A percentile compares a stretch with the other conserved stretches of the same genome.
phyloP scores from a whole-genome alignment of 305 asterid genomes.

The Plantago coronopus region DNA sequence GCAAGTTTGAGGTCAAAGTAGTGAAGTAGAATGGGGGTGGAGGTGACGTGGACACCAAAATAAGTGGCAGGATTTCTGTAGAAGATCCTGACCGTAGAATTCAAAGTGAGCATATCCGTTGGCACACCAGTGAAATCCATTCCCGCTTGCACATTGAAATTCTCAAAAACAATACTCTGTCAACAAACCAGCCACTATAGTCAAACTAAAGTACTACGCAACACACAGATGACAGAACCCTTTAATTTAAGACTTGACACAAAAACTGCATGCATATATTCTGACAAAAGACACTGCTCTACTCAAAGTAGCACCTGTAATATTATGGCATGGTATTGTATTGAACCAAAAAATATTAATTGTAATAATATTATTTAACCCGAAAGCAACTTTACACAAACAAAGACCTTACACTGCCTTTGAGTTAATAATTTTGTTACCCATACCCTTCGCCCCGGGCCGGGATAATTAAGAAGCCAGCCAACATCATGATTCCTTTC shows the following conservation, averaged over 20 bases:
- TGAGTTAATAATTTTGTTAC: no score
- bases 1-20: constrained; percentile 64
- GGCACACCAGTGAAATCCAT: constrained; percentile 77
- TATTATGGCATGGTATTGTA: no score
- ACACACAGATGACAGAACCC: neutral
- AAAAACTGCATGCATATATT: no score
- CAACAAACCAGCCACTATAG: constrained; percentile 18
- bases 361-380: no score
- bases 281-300: no score
- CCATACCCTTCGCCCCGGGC: no score
- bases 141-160: constrained; percentile 83
- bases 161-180: constrained; percentile 66
- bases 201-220: constrained; percentile 4
- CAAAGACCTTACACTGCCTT: no score
- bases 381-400: no score
- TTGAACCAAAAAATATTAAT: no score
- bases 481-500: no score
- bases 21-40: constrained; percentile 63
- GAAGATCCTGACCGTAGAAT: constrained; percentile 75
- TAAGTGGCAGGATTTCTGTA: constrained; percentile 73
- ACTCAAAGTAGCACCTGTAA: no score
- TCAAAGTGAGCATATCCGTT: constrained; percentile 82
- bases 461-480: no score
- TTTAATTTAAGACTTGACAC: neutral
- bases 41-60: constrained; percentile 78